These are phyloP conservation scores for Furcasterigmium furcatum DNA, from an alignment of 2,329 filamentous ascomycete species.

Conservation along the genomic window DNA sequence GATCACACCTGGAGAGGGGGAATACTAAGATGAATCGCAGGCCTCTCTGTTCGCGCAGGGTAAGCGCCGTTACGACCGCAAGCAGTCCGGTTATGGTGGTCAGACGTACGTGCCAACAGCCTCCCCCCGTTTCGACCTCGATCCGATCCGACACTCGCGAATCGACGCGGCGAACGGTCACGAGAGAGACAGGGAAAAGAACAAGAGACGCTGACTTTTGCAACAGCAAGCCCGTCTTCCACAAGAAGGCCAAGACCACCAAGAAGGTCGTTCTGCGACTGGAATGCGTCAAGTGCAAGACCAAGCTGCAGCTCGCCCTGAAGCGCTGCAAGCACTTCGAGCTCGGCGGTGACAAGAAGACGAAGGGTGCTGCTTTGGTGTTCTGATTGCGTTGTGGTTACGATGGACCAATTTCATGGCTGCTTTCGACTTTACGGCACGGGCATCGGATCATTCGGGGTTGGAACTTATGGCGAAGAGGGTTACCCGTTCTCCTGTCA, in stretches of 20 bases:
- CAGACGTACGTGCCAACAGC: slow-evolving; percentile 60
- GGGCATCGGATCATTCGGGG: slow-evolving; percentile 18
- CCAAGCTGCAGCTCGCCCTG: slow-evolving; percentile 94
- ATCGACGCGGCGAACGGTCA: not conserved
- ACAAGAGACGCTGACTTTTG: not conserved
- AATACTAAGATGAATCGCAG: slow-evolving; percentile 31
- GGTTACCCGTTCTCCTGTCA: slow-evolving; percentile 37
- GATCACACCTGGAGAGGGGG: too few relatives aligned
- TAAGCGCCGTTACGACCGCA: slow-evolving; percentile 99
- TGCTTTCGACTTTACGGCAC: slow-evolving; percentile 11
- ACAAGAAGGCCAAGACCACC: slow-evolving; percentile 99
- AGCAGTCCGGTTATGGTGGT: slow-evolving; percentile 99
- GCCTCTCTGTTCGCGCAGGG: slow-evolving; percentile 95
- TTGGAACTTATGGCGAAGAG: slow-evolving; percentile 44
- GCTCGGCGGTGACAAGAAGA: slow-evolving; percentile 99
- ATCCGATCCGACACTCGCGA: not conserved
- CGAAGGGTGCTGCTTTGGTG: slow-evolving; percentile 99
- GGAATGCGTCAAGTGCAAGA: slow-evolving; percentile 97
- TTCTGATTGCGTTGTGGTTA: slow-evolving; percentile 72
- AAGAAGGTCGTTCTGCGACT: slow-evolving; percentile 99
- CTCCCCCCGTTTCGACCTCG: not conserved
- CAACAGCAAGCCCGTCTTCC: slow-evolving; percentile 86
- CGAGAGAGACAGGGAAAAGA: not conserved
- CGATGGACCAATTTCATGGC: slow-evolving; percentile 16
- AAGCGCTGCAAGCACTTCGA: slow-evolving; percentile 99